Base-by-base conservation (phyloP, 1,284 basidiomycete species). In the Cryptococcus sp. region DNA sequence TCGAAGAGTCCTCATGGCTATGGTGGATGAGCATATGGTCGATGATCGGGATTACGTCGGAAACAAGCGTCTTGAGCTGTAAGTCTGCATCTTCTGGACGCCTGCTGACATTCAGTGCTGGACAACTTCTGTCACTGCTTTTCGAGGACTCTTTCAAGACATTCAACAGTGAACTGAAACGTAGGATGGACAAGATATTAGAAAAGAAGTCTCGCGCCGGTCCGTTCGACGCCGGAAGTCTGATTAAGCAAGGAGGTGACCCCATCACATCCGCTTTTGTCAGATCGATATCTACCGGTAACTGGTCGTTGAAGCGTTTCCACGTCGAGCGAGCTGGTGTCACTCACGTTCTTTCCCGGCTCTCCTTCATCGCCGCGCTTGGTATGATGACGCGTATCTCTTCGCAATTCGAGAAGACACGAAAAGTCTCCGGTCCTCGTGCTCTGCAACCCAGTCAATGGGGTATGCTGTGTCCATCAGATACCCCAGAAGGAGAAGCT, bases 361-460 rank as follows among this genome's bases (percentile, higher is more conserved):
- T 99, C 49, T 91, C 88, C 67, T 99, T 94, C 83, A 98, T 99
- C 75, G 91, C 93, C 56, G 97, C 96, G 1, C 83, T 99, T 20
- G 96, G 97, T 39, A 99, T 99, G 96, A 99, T 99, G 97, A 99
- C 96, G 10, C 88, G 96, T 48, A 99, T 99, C 65, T 90, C 91
- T 19, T 95, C 92, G 25, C 96, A 99, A 80, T 99, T 99, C 75
- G 96, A 99, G 79, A 99, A 99, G 85, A 99, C 97, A 16, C 83
- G 96, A 55, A 99, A 99, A 77, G 97, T 99, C 57, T 96, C 92
- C 62, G 97, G 97, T 50, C 96, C 96, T 25, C 87, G 96, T 74
- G 95, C 96, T 15, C 81, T 99, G 62, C 96, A 99, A 77, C 94
- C 96, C 11, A 92, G 89, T 82, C 96, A 99, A 79, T 99, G 97